Evolutionary conservation across 495 filamentous ascomycete species (phyloP), one percentile per base, ranked within the genome.

Genomic region (Penicillium maclennaniae): DNA sequence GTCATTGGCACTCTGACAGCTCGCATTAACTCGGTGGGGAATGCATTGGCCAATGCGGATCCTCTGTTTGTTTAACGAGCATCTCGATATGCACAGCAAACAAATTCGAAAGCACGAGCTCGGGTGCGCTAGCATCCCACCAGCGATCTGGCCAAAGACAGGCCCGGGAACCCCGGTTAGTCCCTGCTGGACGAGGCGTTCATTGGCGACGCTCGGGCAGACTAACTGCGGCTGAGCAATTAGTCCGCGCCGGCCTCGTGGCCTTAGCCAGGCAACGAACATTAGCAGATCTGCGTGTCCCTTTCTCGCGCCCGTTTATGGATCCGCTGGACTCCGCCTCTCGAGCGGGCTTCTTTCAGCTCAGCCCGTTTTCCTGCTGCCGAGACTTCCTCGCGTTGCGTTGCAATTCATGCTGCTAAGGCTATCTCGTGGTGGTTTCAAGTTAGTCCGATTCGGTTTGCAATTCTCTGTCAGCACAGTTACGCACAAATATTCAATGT

Each of bases 1-100:
- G 17, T 39, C 45, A 47, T 49, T 47, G 52, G 45, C 40, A 39
- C 46, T 45, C 43, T 45, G 41, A 49, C 46, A 49, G 52, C 23
- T 44, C 21, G 21, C 16, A 20, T 43, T 49, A 38, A 38, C 20
- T 36, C 52, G 34, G 45, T 41, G 45, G 48, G 27, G 39, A 47
- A 3, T 31, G 7, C 27, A 31, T 31, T 31, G 27, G 27, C 27
- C 27, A 7, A 12, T 8, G 27, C 27, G 27, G 27, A 12, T 31
- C 27, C 27, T 12, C 10, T 31, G 4, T 31, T 12, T 8, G 4
- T 31, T 12, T 8, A 1, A 31, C 27, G 27, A 2, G 27, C 10
- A 31, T 31, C 9, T 31, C 10, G 6, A 1, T 7, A 31, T 31
- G 27, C 27, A 31, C 27, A 2, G 23, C 23, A 23, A 23, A 23